phyloP scores from a whole-genome alignment of 768 basidiomycete genomes.

The Sistotremastrum suecicum region DNA sequence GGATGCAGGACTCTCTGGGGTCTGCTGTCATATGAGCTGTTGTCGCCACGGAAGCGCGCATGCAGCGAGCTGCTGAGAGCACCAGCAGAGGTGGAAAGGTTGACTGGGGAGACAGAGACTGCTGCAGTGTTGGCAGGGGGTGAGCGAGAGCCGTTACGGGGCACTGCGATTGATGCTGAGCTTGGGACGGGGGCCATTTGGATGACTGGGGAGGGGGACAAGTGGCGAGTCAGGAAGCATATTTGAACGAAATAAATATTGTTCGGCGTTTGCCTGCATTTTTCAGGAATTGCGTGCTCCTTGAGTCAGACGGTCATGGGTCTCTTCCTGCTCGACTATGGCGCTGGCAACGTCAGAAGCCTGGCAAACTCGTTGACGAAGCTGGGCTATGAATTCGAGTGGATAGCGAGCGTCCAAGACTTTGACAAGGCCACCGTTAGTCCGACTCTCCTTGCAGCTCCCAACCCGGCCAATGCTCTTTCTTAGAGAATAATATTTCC shows the following conservation, averaged over 20 bases:
- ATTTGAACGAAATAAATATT: neutral
- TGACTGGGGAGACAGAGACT: slow-evolving; percentile 39
- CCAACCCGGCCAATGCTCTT: slow-evolving; percentile 9
- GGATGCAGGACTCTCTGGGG: slow-evolving; percentile 67
- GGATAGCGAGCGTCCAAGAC: slow-evolving; percentile 72
- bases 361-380: slow-evolving; percentile 81
- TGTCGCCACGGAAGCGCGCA: slow-evolving; percentile 28
- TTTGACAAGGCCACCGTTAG: slow-evolving; percentile 83
- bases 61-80: slow-evolving; percentile 20
- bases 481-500: slow-evolving; percentile 86
- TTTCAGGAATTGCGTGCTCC: too few relatives aligned
- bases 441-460: slow-evolving; percentile 10
- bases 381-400: slow-evolving; percentile 77
- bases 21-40: slow-evolving; percentile 21
- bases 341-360: slow-evolving; percentile 89
- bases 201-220: neutral
- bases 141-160: slow-evolving; percentile 30
- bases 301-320: slow-evolving; percentile 19
- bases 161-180: slow-evolving; percentile 11
- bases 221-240: neutral
- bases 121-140: slow-evolving; percentile 22
- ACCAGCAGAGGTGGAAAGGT: slow-evolving; percentile 8
- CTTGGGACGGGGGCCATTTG: too few relatives aligned
- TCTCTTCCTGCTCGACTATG: slow-evolving; percentile 91
- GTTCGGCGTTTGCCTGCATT: neutral